A percentile compares a stretch with the other conserved stretches of the same genome.
These are phyloP conservation scores for Symbiotaphrina buchneri DNA, from an alignment of 495 filamentous ascomycete species.

Conservation along the genomic window DNA sequence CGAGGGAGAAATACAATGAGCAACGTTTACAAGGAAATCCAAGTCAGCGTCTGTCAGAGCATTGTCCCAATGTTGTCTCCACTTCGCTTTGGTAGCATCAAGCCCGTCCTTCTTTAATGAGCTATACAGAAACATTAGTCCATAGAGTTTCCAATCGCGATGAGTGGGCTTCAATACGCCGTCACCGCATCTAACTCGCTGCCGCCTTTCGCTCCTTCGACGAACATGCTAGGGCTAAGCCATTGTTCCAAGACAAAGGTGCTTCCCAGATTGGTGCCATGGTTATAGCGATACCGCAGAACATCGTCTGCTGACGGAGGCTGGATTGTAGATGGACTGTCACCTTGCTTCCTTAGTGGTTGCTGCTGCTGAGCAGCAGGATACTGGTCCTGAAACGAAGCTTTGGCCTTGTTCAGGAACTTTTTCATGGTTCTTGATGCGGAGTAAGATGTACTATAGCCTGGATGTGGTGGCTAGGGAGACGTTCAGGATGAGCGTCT, in stretches of 20 bases:
- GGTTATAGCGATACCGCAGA: constrained; percentile 28
- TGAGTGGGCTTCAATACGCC: constrained; percentile 7
- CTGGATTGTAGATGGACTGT: constrained; percentile 10
- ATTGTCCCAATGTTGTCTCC: constrained; percentile 24
- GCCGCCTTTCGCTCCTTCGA: constrained; percentile 9
- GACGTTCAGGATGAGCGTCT: no score
- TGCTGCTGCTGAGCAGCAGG: constrained; percentile 6
- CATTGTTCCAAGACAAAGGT: constrained; percentile 33
- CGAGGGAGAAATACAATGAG: constrained; percentile 11
- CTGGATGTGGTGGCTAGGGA: no score
- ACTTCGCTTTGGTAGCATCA: constrained; percentile 19
- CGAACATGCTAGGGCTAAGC: constrained; percentile 21
- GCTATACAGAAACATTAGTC: no score
- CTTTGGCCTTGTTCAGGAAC: constrained; percentile 1
- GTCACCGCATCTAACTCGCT: constrained; percentile 25
- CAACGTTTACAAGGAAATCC: constrained; percentile 19
- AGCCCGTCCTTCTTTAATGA: constrained; percentile 18
- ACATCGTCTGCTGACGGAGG: constrained; percentile 19
- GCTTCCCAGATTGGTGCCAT: constrained; percentile 30
- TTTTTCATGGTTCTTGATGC: constrained; percentile 1
- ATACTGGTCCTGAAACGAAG: neutral
- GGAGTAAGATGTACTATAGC: neutral
- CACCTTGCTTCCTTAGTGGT: constrained; percentile 1
- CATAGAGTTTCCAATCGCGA: constrained; percentile 1
- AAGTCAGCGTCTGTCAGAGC: constrained; percentile 22